phyloP scores from a whole-genome alignment of 441 rosid species.

The Gossypium aridum region DNA sequence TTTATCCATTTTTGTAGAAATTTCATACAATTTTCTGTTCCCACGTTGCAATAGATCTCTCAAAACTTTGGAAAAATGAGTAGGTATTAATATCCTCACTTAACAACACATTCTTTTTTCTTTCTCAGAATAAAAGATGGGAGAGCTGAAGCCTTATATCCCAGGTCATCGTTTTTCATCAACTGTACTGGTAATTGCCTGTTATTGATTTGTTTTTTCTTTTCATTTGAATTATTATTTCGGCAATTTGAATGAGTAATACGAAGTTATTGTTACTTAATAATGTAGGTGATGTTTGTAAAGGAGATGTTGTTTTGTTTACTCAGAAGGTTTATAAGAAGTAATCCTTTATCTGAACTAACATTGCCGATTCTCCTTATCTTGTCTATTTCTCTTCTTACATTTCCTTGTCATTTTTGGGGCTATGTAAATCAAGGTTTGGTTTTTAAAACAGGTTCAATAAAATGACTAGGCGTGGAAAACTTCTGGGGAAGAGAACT shows the following conservation, averaged over 20 bases:
- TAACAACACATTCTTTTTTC: not conserved
- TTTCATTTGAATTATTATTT: not conserved
- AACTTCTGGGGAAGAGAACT: constrained; percentile 43
- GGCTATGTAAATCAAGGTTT: constrained; percentile 6
- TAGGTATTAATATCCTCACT: not conserved
- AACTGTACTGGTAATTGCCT: constrained; percentile 34
- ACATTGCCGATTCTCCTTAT: not conserved
- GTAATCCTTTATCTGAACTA: constrained; percentile 25
- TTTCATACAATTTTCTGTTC: not conserved
- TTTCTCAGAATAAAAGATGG: constrained; percentile 39
- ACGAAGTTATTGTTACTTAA: not conserved
- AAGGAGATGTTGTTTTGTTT: constrained; percentile 56
- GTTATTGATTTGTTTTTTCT: not conserved
- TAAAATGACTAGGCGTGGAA: constrained; percentile 37
- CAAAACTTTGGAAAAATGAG: not conserved
- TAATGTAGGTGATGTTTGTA: constrained; percentile 54
- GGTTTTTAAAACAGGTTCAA: constrained; percentile 30
- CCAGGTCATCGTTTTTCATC: constrained; percentile 35
- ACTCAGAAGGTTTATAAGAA: constrained; percentile 46
- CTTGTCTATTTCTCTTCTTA: constrained; percentile 3
- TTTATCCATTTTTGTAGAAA: not conserved
- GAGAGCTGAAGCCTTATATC: constrained; percentile 41
- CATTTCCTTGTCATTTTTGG: not conserved
- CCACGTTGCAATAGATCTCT: not conserved
- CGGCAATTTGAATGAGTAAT: not conserved